Base-by-base conservation (phyloP, 2,329 filamentous ascomycete genomes). In the Alternaria alternata region DNA sequence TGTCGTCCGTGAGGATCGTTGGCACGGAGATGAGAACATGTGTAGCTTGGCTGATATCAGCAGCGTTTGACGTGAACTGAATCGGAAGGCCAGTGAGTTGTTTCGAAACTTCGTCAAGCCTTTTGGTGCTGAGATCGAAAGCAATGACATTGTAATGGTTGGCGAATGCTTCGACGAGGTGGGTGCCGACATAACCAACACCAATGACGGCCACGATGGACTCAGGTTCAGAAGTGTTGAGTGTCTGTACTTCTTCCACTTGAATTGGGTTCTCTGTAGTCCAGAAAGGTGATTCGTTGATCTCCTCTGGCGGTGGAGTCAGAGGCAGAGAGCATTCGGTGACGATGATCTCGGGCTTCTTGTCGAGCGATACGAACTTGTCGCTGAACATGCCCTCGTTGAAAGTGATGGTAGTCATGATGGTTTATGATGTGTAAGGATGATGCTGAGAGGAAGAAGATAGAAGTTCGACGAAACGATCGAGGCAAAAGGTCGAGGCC, bases 1-100 rank as follows among this genome's bases (percentile, higher is more conserved):
- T 81, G 68, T 86, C 80, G 0, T 78, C 73, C 4, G 77, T 75
- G 7, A 86, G 76, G 1, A 84, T 78, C 0, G 85, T 86, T 1
- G 85, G 85, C 3, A 87, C 84, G 0, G 84, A 81, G 60, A 86
- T 83, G 38, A 86, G 80, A 54, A 85, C 85, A 68, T 86, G 83
- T 0, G 82, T 84, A 8, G 82, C 85, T 32, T 69, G 61, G 3
- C 71, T 64, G 14, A 86, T 75, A 12, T 80, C 76, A 9, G 63
- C 65, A 7, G 80, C 66, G 28, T 77, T 74, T 3, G 57, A 59
- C 2, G 54, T 59, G 42, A 57, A 59, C 22, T 51, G 44, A 11
- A 59, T 54, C 9, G 59, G 54, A 16, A 61, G 54, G 42, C 59
- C 59, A 41, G 43, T 51, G 22, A 61, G 54, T 14, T 51, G 42